phyloP scores from a whole-genome alignment of 768 basidiomycete species.

The Termitomyces sp. region DNA sequence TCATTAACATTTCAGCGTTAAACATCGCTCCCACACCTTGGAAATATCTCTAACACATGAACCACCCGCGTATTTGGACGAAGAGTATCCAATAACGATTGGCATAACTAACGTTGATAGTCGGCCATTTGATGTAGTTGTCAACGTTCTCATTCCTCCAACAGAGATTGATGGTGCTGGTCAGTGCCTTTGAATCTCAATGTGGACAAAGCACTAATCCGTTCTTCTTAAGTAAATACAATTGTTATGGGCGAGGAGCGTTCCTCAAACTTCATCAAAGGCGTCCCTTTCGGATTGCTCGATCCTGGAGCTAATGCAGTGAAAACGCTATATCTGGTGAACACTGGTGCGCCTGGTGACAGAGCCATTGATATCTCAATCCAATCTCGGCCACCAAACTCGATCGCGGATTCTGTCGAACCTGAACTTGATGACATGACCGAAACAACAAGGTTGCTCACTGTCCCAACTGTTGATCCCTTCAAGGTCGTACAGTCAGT shows the following conservation, averaged over 20 bases:
- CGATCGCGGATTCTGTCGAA: conserved; percentile 22
- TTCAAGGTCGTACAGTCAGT: conserved; percentile 54
- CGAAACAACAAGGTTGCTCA: conserved; percentile 66
- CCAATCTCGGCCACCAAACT: conserved; percentile 48
- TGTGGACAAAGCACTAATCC: neutral
- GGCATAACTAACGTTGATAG: conserved; percentile 71
- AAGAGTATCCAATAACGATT: conserved; percentile 72
- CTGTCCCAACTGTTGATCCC: conserved; percentile 63
- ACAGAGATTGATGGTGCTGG: conserved; percentile 71
- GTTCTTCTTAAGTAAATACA: conserved; percentile 41
- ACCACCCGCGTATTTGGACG: conserved; percentile 75
- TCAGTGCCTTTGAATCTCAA: conserved; percentile 28
- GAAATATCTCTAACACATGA: conserved; percentile 53
- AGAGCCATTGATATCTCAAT: conserved; percentile 81
- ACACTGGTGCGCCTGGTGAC: conserved; percentile 61
- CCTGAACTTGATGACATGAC: conserved; percentile 32
- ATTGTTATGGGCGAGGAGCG: conserved; percentile 59
- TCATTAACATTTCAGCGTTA: conserved; percentile 41
- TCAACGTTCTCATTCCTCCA: conserved; percentile 81
- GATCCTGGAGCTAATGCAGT: conserved; percentile 50
- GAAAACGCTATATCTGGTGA: conserved; percentile 64
- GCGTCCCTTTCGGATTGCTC: conserved; percentile 62
- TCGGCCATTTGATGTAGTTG: conserved; percentile 58
- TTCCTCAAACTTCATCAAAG: conserved; percentile 75
- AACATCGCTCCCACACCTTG: conserved; percentile 59